Evolutionary conservation across 163 green algal genomes (phyloP), one percentile per base, ranked within the genome.

Genomic region (Chlorella variabilis): DNA sequence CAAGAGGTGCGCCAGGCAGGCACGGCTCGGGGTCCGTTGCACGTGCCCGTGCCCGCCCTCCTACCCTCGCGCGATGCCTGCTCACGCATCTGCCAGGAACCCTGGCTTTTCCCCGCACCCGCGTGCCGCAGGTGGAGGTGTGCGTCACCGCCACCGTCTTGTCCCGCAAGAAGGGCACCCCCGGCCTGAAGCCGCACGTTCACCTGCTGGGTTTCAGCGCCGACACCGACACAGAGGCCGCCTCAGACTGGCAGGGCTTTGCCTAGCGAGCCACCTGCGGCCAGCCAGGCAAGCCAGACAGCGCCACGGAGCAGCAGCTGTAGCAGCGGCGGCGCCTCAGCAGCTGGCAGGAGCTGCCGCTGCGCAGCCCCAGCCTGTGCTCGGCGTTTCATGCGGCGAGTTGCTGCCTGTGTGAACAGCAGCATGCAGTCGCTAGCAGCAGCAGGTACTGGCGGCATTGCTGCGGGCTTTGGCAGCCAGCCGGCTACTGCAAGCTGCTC

Each of bases 231-330:
- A 83, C 77, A 34, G 77, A 83, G 51, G 77, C 36, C 0, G 49
- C 77, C 23, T 78, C 66, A 21, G 77, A 83, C 65, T 83, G 77
- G 77, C 77, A 77, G 49, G 77, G 77, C 27, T 83, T 83, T 62
- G 51, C 66, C 4, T 83, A 45, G 63, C 48, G 2, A 23, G 41
- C 42, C 21, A 5, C 51, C 51, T n/a, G 13, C 9, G 42, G 8
- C 42, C 4, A 70, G 62, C 31, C 21, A 20, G 8, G 2, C n/a
- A 41, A 25, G 1, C 4, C 63, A 27, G 34, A 18, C 2, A 17
- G 62, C 6, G 34, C 18, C 34, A 18, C n/a, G 34, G 15, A 71
- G 63, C 4, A 33, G 63, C 34, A 11, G 34, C 63, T 33, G 34
- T 1, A 20, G 1, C 34, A 29, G 63, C 63, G 18, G 31, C 17